phyloP scores from a whole-genome alignment of 345 rosid genomes.

The Eucalyptus shirleyi region DNA sequence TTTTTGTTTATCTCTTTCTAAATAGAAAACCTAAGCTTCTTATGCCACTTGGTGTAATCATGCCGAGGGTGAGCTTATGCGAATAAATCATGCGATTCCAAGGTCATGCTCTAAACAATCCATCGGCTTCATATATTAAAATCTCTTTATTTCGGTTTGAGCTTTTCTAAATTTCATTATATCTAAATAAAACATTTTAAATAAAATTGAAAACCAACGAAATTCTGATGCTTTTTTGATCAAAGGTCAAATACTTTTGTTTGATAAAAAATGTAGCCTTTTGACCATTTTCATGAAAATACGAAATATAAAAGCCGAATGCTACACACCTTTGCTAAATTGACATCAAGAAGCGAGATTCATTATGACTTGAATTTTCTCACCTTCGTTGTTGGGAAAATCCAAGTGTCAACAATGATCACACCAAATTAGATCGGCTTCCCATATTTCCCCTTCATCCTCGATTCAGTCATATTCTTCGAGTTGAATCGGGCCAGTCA shows the following conservation, averaged over 20 bases:
- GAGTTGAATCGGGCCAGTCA: not conserved
- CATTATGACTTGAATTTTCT: fast-evolving
- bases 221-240: not conserved
- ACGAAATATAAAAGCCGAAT: fast-evolving
- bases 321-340: not conserved
- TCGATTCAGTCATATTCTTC: not conserved
- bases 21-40: too few relatives aligned
- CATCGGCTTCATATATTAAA: not conserved
- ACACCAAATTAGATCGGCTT: not conserved
- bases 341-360: not conserved
- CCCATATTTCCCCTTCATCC: too few relatives aligned
- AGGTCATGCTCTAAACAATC: too few relatives aligned
- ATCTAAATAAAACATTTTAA: not conserved
- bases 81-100: too few relatives aligned
- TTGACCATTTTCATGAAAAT: not conserved
- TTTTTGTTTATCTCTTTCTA: too few relatives aligned
- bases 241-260: not conserved
- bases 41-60: too few relatives aligned
- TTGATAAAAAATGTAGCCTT: too few relatives aligned
- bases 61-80: too few relatives aligned
- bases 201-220: not conserved
- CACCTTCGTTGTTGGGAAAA: not conserved
- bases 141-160: not conserved
- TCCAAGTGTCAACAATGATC: not conserved
- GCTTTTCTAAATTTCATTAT: not conserved